These are phyloP conservation scores for Xylaria sp. DNA, from an alignment of 2,329 filamentous ascomycete genomes.

Conservation along the genomic window DNA sequence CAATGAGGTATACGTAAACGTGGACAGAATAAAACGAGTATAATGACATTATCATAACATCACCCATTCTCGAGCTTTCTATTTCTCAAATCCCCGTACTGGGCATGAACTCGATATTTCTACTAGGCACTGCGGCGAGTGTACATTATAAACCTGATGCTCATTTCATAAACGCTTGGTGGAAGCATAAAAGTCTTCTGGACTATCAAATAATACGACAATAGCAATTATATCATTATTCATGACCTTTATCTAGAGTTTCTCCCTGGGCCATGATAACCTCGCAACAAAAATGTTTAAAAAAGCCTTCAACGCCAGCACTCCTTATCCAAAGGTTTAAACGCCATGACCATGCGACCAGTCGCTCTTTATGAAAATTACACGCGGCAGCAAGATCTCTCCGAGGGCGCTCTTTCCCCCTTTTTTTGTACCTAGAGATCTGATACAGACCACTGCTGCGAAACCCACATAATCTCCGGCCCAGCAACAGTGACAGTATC, in stretches of 20 bases:
- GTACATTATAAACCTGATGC: not conserved
- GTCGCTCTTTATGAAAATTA: not conserved
- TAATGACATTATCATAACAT: not conserved
- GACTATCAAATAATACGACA: not conserved
- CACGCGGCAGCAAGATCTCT: not conserved
- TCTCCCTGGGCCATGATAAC: not conserved
- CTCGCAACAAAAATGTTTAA: not conserved
- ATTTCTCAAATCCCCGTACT: not conserved
- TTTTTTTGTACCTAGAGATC: constrained; percentile 13
- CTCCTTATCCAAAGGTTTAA: not conserved
- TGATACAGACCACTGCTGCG: constrained; percentile 41
- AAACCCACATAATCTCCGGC: constrained; percentile 52
- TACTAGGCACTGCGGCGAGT: not conserved
- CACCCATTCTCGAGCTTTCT: not conserved
- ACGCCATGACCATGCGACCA: constrained; percentile 11
- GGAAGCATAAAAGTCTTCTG: too few species aligned
- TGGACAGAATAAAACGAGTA: not conserved
- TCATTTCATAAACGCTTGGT: not conserved
- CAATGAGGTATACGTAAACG: not conserved
- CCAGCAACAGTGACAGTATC: constrained; percentile 49
- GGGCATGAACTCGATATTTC: too few species aligned
- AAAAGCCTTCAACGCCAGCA: constrained; percentile 15
- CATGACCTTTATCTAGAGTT: constrained; percentile 5
- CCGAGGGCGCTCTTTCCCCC: not conserved
- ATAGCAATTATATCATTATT: constrained; percentile 16